Percentiles rank a stretch among this genome's conserved stretches.
These are phyloP conservation scores for Viola pubescens DNA, from an alignment of 441 rosid species.

Conservation along the genomic window DNA sequence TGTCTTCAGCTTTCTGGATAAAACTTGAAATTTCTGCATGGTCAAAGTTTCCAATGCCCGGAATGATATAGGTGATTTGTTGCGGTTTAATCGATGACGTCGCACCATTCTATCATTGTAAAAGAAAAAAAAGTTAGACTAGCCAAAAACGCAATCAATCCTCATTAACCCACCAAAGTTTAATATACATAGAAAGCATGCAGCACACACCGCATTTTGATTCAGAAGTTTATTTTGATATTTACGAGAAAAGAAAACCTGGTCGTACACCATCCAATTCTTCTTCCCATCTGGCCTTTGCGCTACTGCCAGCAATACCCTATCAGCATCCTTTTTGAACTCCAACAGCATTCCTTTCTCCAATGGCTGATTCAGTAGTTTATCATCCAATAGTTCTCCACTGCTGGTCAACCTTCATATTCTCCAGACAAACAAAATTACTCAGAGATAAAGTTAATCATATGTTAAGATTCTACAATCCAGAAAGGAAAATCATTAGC, in stretches of 20 bases:
- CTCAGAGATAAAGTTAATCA: background rate
- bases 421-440: background rate
- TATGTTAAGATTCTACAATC: too few relatives aligned
- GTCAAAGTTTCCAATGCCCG: constrained; percentile 65
- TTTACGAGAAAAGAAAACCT: constrained; percentile 51
- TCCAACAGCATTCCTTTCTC: constrained; percentile 73
- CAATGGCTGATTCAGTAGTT: constrained; percentile 49
- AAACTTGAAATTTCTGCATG: constrained; percentile 52
- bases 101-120: constrained; percentile 54
- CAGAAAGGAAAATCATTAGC: too few relatives aligned
- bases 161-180: constrained; percentile 38
- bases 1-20: constrained; percentile 53
- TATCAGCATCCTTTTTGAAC: constrained; percentile 78
- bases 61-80: constrained; percentile 71
- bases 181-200: constrained; percentile 26
- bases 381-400: constrained; percentile 65
- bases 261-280: constrained; percentile 98
- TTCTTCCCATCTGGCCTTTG: constrained; percentile 90
- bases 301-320: constrained; percentile 66
- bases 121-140: background rate
- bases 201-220: too few relatives aligned
- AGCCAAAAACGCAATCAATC: constrained; percentile 7
- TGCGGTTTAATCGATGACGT: constrained; percentile 71
- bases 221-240: constrained; percentile 10
- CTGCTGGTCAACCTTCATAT: constrained; percentile 46